Conservation (phyloP, 2,329 filamentous ascomycete species). For the Nannizziopsis barbatae region DNA sequence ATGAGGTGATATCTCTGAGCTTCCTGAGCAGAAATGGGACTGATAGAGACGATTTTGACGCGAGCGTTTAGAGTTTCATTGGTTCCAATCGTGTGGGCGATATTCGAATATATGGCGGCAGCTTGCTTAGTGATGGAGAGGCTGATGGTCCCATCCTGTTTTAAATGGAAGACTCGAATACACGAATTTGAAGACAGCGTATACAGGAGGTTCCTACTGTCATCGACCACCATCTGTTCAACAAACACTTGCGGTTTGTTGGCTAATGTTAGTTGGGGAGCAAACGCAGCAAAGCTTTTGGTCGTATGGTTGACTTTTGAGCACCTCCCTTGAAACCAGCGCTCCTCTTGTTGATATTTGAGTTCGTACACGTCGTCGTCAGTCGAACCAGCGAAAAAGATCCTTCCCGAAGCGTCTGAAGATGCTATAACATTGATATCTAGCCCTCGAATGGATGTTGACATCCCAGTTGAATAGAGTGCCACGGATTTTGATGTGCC, state of each 20-base stretch:
- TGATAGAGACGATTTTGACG: constrained; percentile 71
- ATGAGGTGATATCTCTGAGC: constrained; percentile 77
- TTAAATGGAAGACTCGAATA: constrained; percentile 84
- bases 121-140: constrained; percentile 47
- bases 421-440: constrained; percentile 69
- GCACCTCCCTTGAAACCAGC: constrained; percentile 85
- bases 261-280: constrained; percentile 33
- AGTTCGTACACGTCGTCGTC: constrained; percentile 89
- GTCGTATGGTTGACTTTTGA: constrained; percentile 81
- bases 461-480: constrained; percentile 83
- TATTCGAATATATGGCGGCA: constrained; percentile 50
- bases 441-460: constrained; percentile 61
- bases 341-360: constrained; percentile 92
- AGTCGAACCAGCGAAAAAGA: constrained; percentile 75
- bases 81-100: constrained; percentile 69
- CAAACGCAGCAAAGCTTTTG: constrained; percentile 54
- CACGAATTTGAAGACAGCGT: constrained; percentile 79
- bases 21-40: constrained; percentile 71
- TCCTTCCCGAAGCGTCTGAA: constrained; percentile 66
- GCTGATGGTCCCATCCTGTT: constrained; percentile 44
- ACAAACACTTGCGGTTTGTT: constrained; percentile 51
- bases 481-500: constrained; percentile 62
- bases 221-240: constrained; percentile 72
- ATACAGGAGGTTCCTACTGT: constrained; percentile 78
- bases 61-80: constrained; percentile 59